Conservation (phyloP, 345 rosid genomes). For the Gossypium rotundifolium region DNA sequence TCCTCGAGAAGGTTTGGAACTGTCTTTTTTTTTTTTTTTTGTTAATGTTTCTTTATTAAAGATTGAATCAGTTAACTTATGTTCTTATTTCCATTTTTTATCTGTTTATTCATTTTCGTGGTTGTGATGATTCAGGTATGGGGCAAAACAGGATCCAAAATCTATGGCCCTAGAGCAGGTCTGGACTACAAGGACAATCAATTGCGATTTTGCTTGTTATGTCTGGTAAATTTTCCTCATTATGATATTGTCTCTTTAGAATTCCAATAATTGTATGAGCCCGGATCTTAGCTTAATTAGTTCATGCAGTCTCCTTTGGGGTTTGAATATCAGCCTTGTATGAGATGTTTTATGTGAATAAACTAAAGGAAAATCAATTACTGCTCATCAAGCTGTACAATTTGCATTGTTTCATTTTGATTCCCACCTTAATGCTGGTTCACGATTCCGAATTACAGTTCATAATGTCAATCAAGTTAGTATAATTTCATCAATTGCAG, state of each 20-base stretch:
- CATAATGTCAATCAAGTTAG: not conserved
- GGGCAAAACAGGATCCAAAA: slow-evolving; percentile 86
- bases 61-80: not conserved
- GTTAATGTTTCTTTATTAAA: not conserved
- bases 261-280: not conserved
- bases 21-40: not conserved
- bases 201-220: slow-evolving; percentile 79
- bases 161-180: slow-evolving; percentile 83
- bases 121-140: slow-evolving; percentile 44
- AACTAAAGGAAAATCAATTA: not conserved
- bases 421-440: not conserved
- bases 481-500: slow-evolving; percentile 29
- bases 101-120: slow-evolving; percentile 9
- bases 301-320: not conserved
- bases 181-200: slow-evolving; percentile 78
- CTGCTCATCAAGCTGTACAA: not conserved
- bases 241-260: not conserved
- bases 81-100: not conserved
- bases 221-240: slow-evolving; percentile 39
- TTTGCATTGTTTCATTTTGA: not conserved
- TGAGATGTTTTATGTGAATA: not conserved
- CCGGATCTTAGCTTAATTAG: not conserved
- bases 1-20: slow-evolving; percentile 70
- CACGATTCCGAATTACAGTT: not conserved
- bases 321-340: not conserved